phyloP scores from a whole-genome alignment of 805 yeast genomes.

The Starmerella bombicola region DNA sequence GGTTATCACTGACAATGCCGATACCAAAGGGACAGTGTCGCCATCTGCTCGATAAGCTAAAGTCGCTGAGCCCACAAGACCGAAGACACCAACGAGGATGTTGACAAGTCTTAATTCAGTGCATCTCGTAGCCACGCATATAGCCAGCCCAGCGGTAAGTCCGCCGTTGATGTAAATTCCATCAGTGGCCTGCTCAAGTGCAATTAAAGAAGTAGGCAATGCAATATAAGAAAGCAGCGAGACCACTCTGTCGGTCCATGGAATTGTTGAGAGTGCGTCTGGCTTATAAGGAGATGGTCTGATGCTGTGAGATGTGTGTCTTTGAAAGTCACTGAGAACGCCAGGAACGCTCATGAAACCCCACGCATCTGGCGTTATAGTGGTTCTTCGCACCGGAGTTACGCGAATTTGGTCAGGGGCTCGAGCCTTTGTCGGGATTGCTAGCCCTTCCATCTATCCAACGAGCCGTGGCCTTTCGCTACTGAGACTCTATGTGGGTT shows the following conservation, averaged over 20 bases:
- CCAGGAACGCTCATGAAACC: constrained; percentile 30
- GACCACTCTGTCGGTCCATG: constrained; percentile 7
- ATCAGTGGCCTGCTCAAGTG: constrained; percentile 2
- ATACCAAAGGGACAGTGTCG: background rate
- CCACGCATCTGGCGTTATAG: constrained; percentile 27
- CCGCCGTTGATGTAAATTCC: constrained; percentile 1
- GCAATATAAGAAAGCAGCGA: constrained; percentile 10
- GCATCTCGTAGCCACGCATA: constrained; percentile 4
- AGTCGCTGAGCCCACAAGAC: constrained; percentile 6
- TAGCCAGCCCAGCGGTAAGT: constrained; percentile 7
- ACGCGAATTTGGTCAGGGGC: constrained; percentile 20
- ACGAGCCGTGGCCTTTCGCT: too few relatives aligned
- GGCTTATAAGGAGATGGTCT: background rate
- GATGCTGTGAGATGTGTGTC: constrained; percentile 27
- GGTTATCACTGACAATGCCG: constrained; percentile 1
- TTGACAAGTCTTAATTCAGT: constrained; percentile 1
- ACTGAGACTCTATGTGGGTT: too few relatives aligned
- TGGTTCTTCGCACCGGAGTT: constrained; percentile 25
- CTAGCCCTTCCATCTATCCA: too few relatives aligned
- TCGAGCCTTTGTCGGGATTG: constrained; percentile 7
- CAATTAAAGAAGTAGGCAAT: constrained; percentile 12
- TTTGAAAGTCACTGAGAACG: constrained; percentile 28
- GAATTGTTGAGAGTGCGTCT: constrained; percentile 1
- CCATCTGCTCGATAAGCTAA: background rate
- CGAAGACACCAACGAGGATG: constrained; percentile 1